These are phyloP conservation scores for Xylaria polymorpha DNA, from an alignment of 2,329 filamentous ascomycete species.

Conservation along the genomic window DNA sequence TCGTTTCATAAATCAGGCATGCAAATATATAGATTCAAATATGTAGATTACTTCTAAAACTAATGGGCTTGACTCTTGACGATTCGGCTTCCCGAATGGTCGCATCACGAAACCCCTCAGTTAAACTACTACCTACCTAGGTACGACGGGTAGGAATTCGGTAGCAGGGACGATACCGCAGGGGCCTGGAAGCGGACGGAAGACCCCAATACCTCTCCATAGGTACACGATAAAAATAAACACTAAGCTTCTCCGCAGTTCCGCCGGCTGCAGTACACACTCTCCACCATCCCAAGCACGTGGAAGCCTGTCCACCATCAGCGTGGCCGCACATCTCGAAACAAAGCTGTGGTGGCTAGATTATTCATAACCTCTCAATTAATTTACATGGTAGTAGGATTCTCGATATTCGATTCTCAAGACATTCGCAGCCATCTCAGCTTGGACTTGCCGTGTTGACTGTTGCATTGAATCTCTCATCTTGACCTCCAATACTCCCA, in stretches of 20 bases:
- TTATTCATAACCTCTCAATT: background rate
- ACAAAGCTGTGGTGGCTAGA: background rate
- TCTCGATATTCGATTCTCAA: background rate
- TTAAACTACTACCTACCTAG: background rate
- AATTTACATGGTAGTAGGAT: background rate
- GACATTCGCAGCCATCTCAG: background rate
- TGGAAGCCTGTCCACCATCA: background rate
- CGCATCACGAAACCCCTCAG: background rate
- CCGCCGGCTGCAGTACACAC: background rate
- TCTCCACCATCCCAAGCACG: background rate
- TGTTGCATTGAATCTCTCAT: background rate
- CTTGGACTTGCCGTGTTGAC: background rate
- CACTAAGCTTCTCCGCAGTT: conserved; percentile 3
- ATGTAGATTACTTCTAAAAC: background rate
- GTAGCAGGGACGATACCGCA: background rate
- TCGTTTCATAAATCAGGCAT: background rate
- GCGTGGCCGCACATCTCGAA: background rate
- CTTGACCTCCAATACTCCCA: background rate
- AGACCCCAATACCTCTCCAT: conserved; percentile 4
- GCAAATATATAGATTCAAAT: background rate
- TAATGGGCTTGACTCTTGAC: background rate
- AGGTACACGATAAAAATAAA: conserved; percentile 1
- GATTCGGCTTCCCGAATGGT: background rate
- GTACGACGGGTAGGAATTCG: background rate
- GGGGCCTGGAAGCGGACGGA: background rate